Percentiles rank a stretch among this genome's conserved stretches.
Evolutionary conservation across 2,329 filamentous ascomycete species (phyloP).

Genomic region (Cercospora nicotianae): DNA sequence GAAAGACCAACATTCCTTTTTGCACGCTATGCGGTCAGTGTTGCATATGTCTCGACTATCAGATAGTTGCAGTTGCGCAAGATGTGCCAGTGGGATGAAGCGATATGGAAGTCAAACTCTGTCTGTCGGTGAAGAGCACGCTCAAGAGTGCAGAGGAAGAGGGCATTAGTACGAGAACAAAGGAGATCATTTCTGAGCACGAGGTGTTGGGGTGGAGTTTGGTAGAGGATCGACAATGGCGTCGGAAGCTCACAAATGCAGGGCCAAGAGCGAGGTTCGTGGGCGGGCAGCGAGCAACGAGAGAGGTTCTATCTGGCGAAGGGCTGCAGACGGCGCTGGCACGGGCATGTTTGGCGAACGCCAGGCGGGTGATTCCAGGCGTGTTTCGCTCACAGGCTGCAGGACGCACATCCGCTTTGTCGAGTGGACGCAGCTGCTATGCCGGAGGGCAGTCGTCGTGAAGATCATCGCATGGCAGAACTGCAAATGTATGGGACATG

Average conservation of each 20-base stretch:
- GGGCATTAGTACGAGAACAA: not conserved
- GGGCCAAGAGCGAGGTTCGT: not conserved
- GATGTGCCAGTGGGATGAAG: not conserved
- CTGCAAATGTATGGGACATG: no score
- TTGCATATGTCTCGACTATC: not conserved
- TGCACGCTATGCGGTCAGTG: not conserved
- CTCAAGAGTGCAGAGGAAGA: not conserved
- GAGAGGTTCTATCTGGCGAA: not conserved
- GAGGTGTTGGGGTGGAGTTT: constrained; percentile 1
- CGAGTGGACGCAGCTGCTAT: not conserved
- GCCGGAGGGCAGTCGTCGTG: not conserved
- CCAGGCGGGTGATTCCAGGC: not conserved
- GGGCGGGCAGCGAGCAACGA: not conserved
- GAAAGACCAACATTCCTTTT: constrained; percentile 1
- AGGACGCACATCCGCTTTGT: not conserved
- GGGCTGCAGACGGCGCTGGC: not conserved
- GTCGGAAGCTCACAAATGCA: not conserved
- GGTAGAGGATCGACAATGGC: constrained; percentile 11
- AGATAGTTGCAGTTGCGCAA: not conserved
- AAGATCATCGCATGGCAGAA: not conserved
- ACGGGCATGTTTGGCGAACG: not conserved
- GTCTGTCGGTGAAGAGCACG: not conserved
- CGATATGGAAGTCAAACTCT: not conserved
- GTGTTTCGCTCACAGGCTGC: not conserved
- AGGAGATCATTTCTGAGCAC: not conserved